A percentile compares a stretch with the other conserved stretches of the same genome.
phyloP scores from a whole-genome alignment of 306 rosid genomes.

The Mucuna pruriens region DNA sequence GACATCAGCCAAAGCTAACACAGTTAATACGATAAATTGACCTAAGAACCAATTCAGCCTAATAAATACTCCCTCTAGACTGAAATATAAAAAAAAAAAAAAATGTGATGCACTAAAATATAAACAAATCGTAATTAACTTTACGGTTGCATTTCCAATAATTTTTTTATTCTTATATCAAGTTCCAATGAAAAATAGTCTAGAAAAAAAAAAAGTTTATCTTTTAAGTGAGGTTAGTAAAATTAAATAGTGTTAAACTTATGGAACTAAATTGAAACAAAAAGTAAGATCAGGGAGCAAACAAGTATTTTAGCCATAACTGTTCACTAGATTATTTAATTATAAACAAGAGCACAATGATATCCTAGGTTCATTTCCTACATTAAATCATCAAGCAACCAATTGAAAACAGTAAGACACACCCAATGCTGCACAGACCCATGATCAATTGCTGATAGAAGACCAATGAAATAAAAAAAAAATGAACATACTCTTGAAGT shows the following conservation, averaged over 20 bases:
- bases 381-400: constrained; percentile 23
- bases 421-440: not conserved
- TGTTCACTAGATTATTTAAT: not conserved
- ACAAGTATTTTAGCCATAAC: not conserved
- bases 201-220: too few relatives aligned
- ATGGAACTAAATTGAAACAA: not conserved
- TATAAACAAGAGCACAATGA: not conserved
- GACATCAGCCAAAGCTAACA: not conserved
- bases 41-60: too few relatives aligned
- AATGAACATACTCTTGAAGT: not conserved
- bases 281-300: not conserved
- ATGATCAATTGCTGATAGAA: not conserved
- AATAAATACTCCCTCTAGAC: too few relatives aligned
- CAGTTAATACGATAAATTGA: not conserved
- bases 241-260: too few relatives aligned
- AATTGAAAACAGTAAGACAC: constrained; percentile 8
- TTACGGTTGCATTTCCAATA: too few relatives aligned
- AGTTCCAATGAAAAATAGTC: too few relatives aligned
- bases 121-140: too few relatives aligned
- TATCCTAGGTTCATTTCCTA: not conserved
- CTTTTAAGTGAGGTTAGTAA: too few relatives aligned
- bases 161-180: too few relatives aligned
- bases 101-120: too few relatives aligned
- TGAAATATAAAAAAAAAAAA: too few relatives aligned
- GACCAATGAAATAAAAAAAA: not conserved